Evolutionary conservation across 306 rosid genomes (phyloP).

Genomic region (Parietaria judaica): DNA sequence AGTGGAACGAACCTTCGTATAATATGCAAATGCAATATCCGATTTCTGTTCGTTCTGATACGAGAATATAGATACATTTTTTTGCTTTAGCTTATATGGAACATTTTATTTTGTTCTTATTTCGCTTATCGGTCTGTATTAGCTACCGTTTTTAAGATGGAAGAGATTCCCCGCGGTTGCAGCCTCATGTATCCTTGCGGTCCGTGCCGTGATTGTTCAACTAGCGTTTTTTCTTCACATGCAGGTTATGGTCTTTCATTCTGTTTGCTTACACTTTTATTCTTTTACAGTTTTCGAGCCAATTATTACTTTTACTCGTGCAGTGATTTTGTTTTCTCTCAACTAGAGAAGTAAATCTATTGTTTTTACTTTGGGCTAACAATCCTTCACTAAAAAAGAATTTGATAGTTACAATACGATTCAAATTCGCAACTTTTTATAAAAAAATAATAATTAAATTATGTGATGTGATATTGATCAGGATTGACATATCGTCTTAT

Average conservation of each 20-base stretch:
- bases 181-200: slow-evolving; percentile 90
- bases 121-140: not conserved
- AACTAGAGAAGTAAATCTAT: too few relatives aligned
- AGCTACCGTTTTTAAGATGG: slow-evolving; percentile 80
- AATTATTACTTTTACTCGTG: slow-evolving; percentile 28
- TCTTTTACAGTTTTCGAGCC: slow-evolving; percentile 34
- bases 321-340: too few relatives aligned
- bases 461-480: too few relatives aligned
- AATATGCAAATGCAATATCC: not conserved
- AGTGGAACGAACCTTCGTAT: slow-evolving; percentile 21
- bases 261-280: not conserved
- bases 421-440: too few relatives aligned
- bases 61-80: not conserved
- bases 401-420: too few relatives aligned
- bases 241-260: slow-evolving; percentile 40
- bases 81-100: not conserved
- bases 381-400: too few relatives aligned
- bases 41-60: not conserved
- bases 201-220: slow-evolving; percentile 94
- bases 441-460: too few relatives aligned
- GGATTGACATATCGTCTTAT: too few relatives aligned
- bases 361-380: too few relatives aligned
- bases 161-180: slow-evolving; percentile 88
- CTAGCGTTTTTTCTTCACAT: slow-evolving; percentile 94
- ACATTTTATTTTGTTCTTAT: not conserved